Evolutionary conservation across 148 eudicot species (phyloP).

Genomic region (Vaccinium darrowii): DNA sequence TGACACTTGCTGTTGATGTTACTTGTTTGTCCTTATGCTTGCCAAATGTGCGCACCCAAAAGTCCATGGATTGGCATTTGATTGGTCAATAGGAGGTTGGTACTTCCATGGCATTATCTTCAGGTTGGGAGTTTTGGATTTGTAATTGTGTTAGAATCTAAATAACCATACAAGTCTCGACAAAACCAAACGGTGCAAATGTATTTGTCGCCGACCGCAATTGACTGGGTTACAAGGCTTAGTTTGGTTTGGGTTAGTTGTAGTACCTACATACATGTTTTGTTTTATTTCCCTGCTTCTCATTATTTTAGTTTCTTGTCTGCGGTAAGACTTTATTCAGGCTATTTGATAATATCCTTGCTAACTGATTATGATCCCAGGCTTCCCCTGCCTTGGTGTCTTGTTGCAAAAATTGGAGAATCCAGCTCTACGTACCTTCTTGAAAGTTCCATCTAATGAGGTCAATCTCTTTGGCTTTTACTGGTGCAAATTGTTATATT

Average conservation of each 20-base stretch:
- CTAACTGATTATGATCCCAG: constrained; percentile 35
- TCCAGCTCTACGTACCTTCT: constrained; percentile 87
- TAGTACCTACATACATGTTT: not conserved
- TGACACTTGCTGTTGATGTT: not conserved
- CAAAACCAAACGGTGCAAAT: not conserved
- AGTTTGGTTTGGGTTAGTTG: not conserved
- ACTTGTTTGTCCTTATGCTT: not conserved
- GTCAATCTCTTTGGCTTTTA: constrained; percentile 35
- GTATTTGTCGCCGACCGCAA: not conserved
- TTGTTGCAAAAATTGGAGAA: constrained; percentile 93
- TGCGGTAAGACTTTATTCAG: not conserved
- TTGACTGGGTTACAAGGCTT: not conserved
- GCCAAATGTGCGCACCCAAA: not conserved
- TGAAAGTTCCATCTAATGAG: constrained; percentile 89
- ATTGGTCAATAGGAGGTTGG: not conserved
- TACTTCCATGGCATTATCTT: not conserved
- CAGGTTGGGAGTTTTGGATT: not conserved
- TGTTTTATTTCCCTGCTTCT: not conserved
- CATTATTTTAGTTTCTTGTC: constrained; percentile 10
- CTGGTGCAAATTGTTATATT: constrained; percentile 2
- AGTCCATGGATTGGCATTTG: not conserved
- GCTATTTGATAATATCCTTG: not conserved
- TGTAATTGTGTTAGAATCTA: not conserved
- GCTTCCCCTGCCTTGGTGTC: constrained; percentile 95
- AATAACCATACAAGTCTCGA: not conserved